Conservation (phyloP, 208 protist species). For the Phytomonas francai region DNA sequence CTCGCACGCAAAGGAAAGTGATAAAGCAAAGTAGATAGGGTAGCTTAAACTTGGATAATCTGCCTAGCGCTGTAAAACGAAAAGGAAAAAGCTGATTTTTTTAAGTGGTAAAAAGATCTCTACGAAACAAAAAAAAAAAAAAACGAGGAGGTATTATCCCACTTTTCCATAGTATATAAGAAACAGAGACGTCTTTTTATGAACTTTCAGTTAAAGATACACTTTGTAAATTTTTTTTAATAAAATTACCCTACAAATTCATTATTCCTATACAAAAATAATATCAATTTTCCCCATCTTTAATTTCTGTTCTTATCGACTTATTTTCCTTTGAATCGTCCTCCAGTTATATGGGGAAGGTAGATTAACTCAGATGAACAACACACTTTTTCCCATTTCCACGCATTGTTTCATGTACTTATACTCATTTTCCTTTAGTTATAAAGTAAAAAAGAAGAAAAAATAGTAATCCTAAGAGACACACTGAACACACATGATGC, state of each 20-base stretch:
- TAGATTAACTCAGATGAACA: neutral
- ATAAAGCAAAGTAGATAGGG: neutral
- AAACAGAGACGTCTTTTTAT: neutral
- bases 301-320: neutral
- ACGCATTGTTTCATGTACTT: neutral
- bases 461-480: neutral
- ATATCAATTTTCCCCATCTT: neutral
- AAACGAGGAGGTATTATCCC: neutral
- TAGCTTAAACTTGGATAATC: neutral
- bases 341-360: neutral
- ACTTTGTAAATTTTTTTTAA: neutral
- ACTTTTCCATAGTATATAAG: neutral
- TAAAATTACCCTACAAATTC: neutral
- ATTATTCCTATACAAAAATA: neutral
- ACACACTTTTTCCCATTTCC: neutral
- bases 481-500: neutral
- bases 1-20: no score
- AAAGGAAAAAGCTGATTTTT: slow-evolving; percentile 11
- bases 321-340: neutral
- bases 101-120: slow-evolving; percentile 10
- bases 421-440: neutral
- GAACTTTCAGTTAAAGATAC: neutral
- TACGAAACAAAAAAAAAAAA: slow-evolving; percentile 13
- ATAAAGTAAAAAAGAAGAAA: neutral
- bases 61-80: neutral